Conservation (phyloP, 2,329 filamentous ascomycete species). For the Trichophyton mentagrophytes region DNA sequence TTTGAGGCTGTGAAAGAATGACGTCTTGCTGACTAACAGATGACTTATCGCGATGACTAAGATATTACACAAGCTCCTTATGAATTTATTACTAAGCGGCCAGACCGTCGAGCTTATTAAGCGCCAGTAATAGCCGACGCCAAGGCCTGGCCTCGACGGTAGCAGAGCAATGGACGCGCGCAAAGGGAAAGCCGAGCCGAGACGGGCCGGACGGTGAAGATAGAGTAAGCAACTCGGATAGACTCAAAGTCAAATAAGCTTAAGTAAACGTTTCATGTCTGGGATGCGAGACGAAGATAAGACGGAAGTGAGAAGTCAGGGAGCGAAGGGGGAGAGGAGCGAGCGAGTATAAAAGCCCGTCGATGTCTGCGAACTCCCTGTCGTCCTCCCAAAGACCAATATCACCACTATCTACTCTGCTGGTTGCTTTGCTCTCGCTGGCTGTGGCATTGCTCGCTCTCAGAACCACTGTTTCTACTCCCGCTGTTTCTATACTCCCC, state of each 20-base stretch:
- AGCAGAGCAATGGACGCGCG: neutral
- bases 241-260: neutral
- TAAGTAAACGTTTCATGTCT: neutral
- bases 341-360: neutral
- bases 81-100: neutral
- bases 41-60: neutral
- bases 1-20: neutral
- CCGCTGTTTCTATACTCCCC: conserved; percentile 21
- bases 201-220: neutral
- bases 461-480: conserved; percentile 25
- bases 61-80: conserved; percentile 12
- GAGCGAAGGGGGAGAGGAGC: too few species aligned
- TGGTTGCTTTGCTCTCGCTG: conserved; percentile 24
- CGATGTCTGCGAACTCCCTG: neutral
- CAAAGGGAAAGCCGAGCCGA: neutral
- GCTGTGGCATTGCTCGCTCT: conserved; percentile 19
- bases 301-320: neutral
- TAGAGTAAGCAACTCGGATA: neutral
- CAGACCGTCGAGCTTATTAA: neutral
- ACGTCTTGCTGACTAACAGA: neutral
- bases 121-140: neutral
- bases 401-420: neutral
- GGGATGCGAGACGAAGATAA: neutral
- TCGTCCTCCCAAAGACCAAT: neutral
- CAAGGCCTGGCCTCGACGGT: neutral